Conservation (phyloP, 78 protist species). For the Isochrysis galbana region DNA sequence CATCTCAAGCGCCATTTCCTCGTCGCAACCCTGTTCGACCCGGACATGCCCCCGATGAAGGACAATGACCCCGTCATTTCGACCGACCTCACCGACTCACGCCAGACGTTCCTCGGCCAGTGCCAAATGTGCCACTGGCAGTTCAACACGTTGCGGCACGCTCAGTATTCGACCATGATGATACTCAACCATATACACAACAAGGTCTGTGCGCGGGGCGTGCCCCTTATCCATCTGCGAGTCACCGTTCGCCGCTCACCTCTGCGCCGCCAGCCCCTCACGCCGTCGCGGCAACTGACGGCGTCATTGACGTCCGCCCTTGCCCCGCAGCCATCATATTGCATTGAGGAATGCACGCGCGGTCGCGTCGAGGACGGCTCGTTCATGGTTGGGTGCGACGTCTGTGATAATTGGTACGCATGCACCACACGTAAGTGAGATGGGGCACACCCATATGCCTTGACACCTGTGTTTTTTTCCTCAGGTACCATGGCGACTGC, state of each 20-base stretch:
- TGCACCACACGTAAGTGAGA: too few relatives aligned
- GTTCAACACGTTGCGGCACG: neutral
- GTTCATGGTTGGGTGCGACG: slow-evolving; percentile 9
- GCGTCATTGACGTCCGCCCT: too few relatives aligned
- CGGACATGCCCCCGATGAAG: neutral
- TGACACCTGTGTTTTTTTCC: too few relatives aligned
- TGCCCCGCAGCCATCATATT: neutral
- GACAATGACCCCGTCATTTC: neutral
- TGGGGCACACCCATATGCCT: too few relatives aligned
- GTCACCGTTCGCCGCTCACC: too few relatives aligned
- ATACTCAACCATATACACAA: neutral
- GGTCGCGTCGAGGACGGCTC: neutral
- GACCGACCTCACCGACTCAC: neutral
- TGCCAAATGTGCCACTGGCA: slow-evolving; percentile 12
- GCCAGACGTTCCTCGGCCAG: neutral
- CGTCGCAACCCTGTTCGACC: neutral
- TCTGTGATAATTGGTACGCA: neutral
- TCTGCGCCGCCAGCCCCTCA: neutral
- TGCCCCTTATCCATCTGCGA: too few relatives aligned
- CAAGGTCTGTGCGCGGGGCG: too few relatives aligned
- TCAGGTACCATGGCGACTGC: neutral
- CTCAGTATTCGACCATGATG: slow-evolving; percentile 25
- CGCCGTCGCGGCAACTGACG: too few relatives aligned
- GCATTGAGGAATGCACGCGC: neutral
- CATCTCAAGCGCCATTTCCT: slow-evolving; percentile 3